These are phyloP conservation scores for Suillus bovinus DNA, from an alignment of 768 basidiomycete genomes.

Conservation along the genomic window DNA sequence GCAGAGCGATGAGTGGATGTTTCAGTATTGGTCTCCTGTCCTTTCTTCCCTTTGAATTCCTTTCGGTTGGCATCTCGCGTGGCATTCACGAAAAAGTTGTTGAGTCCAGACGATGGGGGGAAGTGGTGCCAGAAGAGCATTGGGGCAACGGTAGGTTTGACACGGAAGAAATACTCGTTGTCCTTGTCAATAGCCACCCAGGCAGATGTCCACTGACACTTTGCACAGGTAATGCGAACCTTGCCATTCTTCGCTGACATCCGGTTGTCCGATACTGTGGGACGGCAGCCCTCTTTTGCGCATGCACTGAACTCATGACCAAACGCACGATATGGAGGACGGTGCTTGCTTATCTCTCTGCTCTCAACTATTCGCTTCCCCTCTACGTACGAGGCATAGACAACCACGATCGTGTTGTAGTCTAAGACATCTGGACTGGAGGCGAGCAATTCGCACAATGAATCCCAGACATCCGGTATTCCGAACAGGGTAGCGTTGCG, in stretches of 20 bases:
- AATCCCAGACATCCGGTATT: conserved; percentile 1
- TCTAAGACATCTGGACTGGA: neutral
- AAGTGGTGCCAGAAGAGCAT: neutral
- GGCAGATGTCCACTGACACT: neutral
- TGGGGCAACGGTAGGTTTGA: neutral
- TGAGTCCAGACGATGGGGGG: neutral
- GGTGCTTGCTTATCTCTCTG: neutral
- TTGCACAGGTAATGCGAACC: neutral
- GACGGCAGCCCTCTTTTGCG: neutral
- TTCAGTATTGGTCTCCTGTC: too few relatives aligned
- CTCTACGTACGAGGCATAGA: neutral
- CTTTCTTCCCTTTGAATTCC: neutral
- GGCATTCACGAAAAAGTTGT: neutral
- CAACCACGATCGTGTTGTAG: neutral
- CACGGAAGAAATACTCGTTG: neutral
- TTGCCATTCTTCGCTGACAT: neutral
- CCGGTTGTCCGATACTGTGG: neutral
- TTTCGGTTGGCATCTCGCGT: neutral
- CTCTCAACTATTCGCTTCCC: neutral
- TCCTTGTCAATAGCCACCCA: conserved; percentile 3
- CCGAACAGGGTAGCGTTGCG: neutral
- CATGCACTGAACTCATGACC: neutral
- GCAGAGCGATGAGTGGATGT: too few relatives aligned
- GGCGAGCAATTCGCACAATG: neutral
- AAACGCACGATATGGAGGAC: neutral